Evolutionary conservation across 2,329 filamentous ascomycete species (phyloP).

Genomic region (Fusarium marasasianum): DNA sequence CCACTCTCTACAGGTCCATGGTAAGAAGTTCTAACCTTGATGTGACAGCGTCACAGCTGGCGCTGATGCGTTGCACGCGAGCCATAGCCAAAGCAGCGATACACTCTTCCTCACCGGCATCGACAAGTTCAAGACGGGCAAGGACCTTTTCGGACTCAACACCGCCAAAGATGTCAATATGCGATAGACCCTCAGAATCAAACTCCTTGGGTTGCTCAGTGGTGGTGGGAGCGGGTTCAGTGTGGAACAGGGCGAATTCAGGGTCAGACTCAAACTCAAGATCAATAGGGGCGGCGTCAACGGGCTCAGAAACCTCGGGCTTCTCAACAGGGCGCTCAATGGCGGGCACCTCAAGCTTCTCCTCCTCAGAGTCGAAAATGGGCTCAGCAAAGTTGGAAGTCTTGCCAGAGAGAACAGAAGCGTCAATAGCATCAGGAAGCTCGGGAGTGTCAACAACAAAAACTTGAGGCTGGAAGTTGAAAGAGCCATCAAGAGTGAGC

Average conservation of each 20-base stretch:
- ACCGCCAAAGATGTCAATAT: slow-evolving; percentile 60
- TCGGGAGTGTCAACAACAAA: slow-evolving; percentile 80
- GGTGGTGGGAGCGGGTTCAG: slow-evolving; percentile 45
- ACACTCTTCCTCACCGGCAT: slow-evolving; percentile 61
- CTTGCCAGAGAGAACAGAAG: slow-evolving; percentile 76
- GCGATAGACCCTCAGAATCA: slow-evolving; percentile 53
- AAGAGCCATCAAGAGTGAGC: slow-evolving; percentile 68
- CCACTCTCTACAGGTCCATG: slow-evolving; percentile 43
- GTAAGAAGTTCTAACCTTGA: slow-evolving; percentile 52
- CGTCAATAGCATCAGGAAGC: slow-evolving; percentile 68
- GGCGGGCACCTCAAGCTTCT: slow-evolving; percentile 66
- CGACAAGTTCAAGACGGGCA: slow-evolving; percentile 70
- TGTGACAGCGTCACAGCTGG: slow-evolving; percentile 47
- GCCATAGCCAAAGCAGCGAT: slow-evolving; percentile 57
- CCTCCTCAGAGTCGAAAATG: slow-evolving; percentile 55
- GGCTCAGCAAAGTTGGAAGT: slow-evolving; percentile 62
- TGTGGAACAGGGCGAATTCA: slow-evolving; percentile 68
- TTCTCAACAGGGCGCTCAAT: slow-evolving; percentile 59
- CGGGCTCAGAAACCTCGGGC: slow-evolving; percentile 42
- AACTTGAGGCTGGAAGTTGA: slow-evolving; percentile 73
- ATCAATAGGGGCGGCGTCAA: slow-evolving; percentile 50
- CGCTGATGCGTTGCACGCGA: slow-evolving; percentile 61
- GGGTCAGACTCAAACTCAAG: slow-evolving; percentile 71
- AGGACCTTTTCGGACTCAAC: slow-evolving; percentile 72
- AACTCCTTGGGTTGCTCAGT: slow-evolving; percentile 49